Evolutionary conservation across 164 flowering plant species (phyloP).

Genomic region (Euptelea pleiosperma): DNA sequence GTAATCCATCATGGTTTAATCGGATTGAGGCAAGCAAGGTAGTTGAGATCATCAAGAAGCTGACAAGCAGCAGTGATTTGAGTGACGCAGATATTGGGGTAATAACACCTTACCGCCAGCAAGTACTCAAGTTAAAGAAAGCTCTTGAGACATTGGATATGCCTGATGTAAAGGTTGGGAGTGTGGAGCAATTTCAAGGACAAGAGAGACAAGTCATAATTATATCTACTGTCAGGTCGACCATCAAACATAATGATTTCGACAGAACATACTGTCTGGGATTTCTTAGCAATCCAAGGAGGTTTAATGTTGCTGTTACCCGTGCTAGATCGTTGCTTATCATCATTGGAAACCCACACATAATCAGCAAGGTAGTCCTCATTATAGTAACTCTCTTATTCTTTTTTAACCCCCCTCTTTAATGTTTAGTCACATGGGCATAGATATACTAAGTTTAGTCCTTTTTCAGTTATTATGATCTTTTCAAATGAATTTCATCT

Average conservation of each 20-base stretch:
- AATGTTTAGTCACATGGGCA: no score
- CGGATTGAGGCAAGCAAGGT: conserved; percentile 89
- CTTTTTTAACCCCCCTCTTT: no score
- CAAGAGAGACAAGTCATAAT: conserved; percentile 83
- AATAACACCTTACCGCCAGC: conserved; percentile 91
- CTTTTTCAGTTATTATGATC: no score
- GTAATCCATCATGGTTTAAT: conserved; percentile 97
- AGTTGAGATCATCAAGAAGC: conserved; percentile 49
- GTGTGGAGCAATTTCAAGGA: conserved; percentile 97
- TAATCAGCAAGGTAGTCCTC: conserved; percentile 64
- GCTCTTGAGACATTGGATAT: conserved; percentile 56
- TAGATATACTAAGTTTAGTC: no score
- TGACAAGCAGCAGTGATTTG: conserved; percentile 33
- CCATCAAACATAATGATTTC: conserved; percentile 77
- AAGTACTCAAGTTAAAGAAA: conserved; percentile 65
- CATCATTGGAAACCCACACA: conserved; percentile 88
- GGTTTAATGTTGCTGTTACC: conserved; percentile 94
- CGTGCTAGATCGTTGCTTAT: conserved; percentile 82
- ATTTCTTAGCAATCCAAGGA: conserved; percentile 86
- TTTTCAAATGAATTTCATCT: no score
- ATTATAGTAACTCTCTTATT: background rate
- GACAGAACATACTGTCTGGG: conserved; percentile 71
- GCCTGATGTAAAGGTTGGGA: conserved; percentile 71
- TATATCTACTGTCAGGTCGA: conserved; percentile 90
- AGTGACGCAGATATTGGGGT: conserved; percentile 71